Percentiles rank a stretch among this genome's conserved stretches.
These are phyloP conservation scores for Linnemannia zychae DNA, from an alignment of 192 early-diverging fungal genomes.

Conservation along the genomic window DNA sequence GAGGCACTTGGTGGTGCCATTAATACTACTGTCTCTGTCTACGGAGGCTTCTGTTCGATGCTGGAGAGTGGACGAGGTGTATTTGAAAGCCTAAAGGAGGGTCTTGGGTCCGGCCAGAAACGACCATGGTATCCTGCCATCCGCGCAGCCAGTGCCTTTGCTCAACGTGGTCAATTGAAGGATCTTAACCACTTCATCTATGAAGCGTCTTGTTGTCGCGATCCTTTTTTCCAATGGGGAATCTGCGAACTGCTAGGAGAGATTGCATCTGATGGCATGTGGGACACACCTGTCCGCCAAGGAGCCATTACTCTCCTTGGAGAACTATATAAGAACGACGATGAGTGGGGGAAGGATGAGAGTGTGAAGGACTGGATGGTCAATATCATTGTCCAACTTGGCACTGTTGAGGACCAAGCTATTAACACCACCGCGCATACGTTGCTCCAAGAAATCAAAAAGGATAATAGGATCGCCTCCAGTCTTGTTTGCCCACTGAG, in stretches of 20 bases:
- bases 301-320: background rate
- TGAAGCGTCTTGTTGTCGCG: background rate
- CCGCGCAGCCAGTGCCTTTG: too few relatives aligned
- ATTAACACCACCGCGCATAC: too few relatives aligned
- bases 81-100: background rate
- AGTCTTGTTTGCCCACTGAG: background rate
- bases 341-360: background rate
- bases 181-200: background rate
- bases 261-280: background rate
- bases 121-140: too few relatives aligned
- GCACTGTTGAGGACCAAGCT: background rate
- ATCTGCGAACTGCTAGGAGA: background rate
- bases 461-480: background rate
- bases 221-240: background rate
- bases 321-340: background rate
- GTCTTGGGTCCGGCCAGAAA: background rate
- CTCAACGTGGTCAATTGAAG: too few relatives aligned
- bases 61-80: background rate
- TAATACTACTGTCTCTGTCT: too few relatives aligned
- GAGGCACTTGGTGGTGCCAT: background rate
- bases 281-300: background rate
- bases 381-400: background rate
- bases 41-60: background rate
- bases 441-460: too few relatives aligned
- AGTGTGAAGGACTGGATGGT: background rate